A percentile compares a stretch with the other conserved stretches of the same genome.
Conservation (phyloP, 2,329 filamentous ascomycete genomes). For the Apiospora saccharicola region DNA sequence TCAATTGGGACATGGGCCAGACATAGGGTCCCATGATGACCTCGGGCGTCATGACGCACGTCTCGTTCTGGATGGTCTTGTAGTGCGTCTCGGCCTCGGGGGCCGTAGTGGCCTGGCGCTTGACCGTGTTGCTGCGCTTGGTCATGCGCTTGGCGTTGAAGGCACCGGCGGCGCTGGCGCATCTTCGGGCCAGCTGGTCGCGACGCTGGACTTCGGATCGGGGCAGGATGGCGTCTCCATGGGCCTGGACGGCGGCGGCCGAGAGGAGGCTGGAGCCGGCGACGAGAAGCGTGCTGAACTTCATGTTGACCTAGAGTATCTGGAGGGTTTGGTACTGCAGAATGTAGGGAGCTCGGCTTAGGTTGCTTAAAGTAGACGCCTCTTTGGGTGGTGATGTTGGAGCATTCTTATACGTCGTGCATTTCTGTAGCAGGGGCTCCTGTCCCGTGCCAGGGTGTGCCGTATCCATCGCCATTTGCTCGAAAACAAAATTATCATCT, state of each 20-base stretch:
- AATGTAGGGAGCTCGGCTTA: background rate
- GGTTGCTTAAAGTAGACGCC: background rate
- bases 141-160: background rate
- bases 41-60: conserved; percentile 11
- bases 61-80: conserved; percentile 12
- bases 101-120: background rate
- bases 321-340: too few relatives aligned
- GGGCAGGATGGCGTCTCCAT: background rate
- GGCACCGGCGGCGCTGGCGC: conserved; percentile 1
- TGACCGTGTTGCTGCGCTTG: background rate
- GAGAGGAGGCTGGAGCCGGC: conserved; percentile 1
- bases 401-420: background rate
- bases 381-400: background rate
- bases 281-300: conserved; percentile 1
- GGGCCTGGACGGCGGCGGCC: background rate
- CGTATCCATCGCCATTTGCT: too few relatives aligned
- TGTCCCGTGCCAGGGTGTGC: background rate
- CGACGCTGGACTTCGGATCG: background rate
- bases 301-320: background rate
- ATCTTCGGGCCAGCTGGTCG: background rate
- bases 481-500: background rate
- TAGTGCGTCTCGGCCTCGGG: conserved; percentile 1
- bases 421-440: background rate
- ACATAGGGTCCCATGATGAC: conserved; percentile 16
- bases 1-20: conserved; percentile 10